These are phyloP conservation scores for Aspergillus tamarii DNA, from an alignment of 2,329 filamentous ascomycete species.

Conservation along the genomic window DNA sequence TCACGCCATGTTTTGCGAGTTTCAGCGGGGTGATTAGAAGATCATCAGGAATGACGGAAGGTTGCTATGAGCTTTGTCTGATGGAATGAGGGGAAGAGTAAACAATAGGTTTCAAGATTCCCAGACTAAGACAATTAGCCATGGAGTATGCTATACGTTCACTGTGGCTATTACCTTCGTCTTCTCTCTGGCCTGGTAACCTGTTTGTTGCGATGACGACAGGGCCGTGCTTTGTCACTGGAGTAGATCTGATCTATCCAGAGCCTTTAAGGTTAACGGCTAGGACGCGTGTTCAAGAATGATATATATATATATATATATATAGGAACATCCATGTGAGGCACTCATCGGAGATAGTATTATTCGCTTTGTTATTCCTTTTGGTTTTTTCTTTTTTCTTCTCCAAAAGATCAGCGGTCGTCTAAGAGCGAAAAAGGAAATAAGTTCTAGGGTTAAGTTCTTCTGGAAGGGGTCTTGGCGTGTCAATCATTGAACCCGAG, in stretches of 20 bases:
- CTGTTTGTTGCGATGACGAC: neutral
- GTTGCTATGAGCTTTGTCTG: neutral
- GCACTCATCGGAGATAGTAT: neutral
- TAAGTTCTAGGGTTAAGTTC: neutral
- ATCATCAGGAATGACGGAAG: neutral
- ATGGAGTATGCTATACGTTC: neutral
- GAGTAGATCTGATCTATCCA: neutral
- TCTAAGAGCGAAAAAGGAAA: neutral
- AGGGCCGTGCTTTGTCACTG: neutral
- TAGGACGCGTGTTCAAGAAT: slow-evolving; percentile 32
- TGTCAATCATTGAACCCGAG: neutral
- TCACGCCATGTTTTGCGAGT: neutral
- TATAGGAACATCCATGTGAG: neutral
- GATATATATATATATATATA: slow-evolving; percentile 8
- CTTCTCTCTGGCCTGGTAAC: neutral
- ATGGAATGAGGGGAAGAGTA: slow-evolving; percentile 6
- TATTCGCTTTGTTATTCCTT: neutral
- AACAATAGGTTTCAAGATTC: neutral
- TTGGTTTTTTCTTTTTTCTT: neutral
- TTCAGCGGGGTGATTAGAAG: neutral
- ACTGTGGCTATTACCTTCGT: neutral
- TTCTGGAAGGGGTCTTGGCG: neutral
- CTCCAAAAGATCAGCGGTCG: neutral
- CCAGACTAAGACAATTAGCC: neutral
- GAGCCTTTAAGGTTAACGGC: neutral